phyloP scores from a whole-genome alignment of 2,329 filamentous ascomycete genomes.

The Salinomyces thailandicus region DNA sequence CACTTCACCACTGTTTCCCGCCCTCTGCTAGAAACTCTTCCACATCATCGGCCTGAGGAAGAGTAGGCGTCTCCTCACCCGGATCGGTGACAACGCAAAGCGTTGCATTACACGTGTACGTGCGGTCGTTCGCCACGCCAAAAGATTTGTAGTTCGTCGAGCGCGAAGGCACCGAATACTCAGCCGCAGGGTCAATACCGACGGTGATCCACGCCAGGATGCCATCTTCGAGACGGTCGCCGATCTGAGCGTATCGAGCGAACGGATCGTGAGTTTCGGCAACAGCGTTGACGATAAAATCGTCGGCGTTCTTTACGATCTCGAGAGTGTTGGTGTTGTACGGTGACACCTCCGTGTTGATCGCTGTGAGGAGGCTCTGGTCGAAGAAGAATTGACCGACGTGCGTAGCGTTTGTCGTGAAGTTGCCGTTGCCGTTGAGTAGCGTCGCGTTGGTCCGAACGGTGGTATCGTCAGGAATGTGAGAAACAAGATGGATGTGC shows the following conservation, averaged over 20 bases:
- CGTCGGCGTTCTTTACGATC: not conserved
- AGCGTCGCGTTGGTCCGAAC: not conserved
- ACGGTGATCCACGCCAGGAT: not conserved
- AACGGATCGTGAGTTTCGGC: not conserved
- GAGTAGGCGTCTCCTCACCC: too few species aligned
- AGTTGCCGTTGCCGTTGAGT: not conserved
- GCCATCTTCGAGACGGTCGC: not conserved
- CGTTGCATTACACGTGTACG: too few species aligned
- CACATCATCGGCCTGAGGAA: too few species aligned
- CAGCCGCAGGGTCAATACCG: not conserved
- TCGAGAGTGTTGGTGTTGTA: not conserved
- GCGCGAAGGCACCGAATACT: too few species aligned
- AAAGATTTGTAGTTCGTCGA: too few species aligned
- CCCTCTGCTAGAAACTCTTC: too few species aligned
- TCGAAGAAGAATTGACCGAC: not conserved
- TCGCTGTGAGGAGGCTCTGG: not conserved
- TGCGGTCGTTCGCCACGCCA: too few species aligned
- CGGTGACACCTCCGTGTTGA: not conserved
- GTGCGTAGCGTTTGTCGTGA: not conserved
- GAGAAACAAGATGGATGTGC: conserved; percentile 30
- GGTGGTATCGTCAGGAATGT: too few species aligned
- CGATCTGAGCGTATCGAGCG: not conserved
- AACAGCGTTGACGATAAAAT: not conserved
- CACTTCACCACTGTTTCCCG: too few species aligned
- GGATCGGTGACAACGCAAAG: too few species aligned